Evolutionary conservation across 208 protist species (phyloP).

Genomic region (Crithidia mellificae): DNA sequence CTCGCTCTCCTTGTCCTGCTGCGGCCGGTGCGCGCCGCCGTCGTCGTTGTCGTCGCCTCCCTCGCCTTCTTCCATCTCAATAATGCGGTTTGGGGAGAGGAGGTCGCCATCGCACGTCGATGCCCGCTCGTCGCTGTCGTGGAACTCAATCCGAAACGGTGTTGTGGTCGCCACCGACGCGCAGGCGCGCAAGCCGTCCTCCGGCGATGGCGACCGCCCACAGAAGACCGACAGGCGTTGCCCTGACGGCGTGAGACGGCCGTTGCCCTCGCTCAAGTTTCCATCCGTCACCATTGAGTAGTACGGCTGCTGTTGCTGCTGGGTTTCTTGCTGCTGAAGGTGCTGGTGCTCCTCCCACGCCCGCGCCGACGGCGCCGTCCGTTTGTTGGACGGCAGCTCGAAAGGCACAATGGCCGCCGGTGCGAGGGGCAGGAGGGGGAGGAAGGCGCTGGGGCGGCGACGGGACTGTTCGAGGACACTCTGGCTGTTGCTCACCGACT

Average conservation of each 20-base stretch:
- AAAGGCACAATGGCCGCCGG: conserved; percentile 24
- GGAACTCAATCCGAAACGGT: background rate
- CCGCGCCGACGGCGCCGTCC: conserved; percentile 21
- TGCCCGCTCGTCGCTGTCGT: background rate
- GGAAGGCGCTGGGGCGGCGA: background rate
- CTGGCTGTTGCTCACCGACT: background rate
- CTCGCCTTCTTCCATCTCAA: background rate
- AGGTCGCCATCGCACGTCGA: conserved; percentile 5
- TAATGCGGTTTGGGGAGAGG: background rate
- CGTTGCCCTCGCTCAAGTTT: background rate
- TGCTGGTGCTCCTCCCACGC: conserved; percentile 34
- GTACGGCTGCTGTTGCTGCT: too few relatives aligned
- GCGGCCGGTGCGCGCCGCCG: background rate
- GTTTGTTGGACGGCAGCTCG: conserved; percentile 28
- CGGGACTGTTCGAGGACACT: background rate
- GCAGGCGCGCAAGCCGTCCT: background rate
- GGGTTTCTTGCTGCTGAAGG: conserved; percentile 15
- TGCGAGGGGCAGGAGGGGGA: conserved; percentile 8
- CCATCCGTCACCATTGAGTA: background rate
- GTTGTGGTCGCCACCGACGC: background rate
- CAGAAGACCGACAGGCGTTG: conserved; percentile 9
- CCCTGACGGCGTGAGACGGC: background rate
- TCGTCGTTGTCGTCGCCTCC: background rate
- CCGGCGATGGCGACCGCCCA: background rate
- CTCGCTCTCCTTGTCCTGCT: background rate